Percentiles rank a stretch among this genome's conserved stretches.
Conservation (phyloP, 768 basidiomycete species). For the Podaxis carcinomalis region DNA sequence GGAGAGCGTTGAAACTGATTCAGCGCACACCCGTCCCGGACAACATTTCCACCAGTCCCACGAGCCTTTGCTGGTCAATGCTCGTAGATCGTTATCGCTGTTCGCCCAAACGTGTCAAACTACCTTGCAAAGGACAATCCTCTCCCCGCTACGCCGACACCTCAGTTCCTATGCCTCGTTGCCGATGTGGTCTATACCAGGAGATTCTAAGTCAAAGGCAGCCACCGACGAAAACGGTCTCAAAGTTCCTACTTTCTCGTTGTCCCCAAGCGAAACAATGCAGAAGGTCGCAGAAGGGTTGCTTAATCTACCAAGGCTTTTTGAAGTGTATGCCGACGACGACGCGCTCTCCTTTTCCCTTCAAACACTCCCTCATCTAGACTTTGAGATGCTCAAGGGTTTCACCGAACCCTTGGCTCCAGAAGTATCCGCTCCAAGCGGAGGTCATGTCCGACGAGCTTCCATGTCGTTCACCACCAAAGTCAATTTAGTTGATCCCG, state of each 20-base stretch:
- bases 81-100: conserved; percentile 49
- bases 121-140: conserved; percentile 76
- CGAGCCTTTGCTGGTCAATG: conserved; percentile 46
- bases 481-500: conserved; percentile 51
- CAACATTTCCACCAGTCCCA: conserved; percentile 19
- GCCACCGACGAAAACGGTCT: conserved; percentile 44
- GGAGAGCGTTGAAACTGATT: conserved; percentile 44
- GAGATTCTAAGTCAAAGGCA: conserved; percentile 44
- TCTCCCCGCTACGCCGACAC: conserved; percentile 75
- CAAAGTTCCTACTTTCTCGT: conserved; percentile 85
- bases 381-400: conserved; percentile 47
- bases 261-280: conserved; percentile 85
- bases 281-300: conserved; percentile 92
- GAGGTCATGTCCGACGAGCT: conserved; percentile 14
- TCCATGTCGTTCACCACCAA: conserved; percentile 19
- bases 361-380: conserved; percentile 71
- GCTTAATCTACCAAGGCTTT: conserved; percentile 86
- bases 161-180: conserved; percentile 67
- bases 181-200: conserved; percentile 58
- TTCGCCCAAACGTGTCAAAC: conserved; percentile 75
- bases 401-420: conserved; percentile 34
- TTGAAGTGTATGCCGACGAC: conserved; percentile 92
- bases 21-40: conserved; percentile 17
- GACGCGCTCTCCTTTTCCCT: conserved; percentile 88
- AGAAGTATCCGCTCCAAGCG: conserved; percentile 22